A percentile compares a stretch with the other conserved stretches of the same genome.
Conservation (phyloP, 768 basidiomycete species). For the Boletus subparvulus region DNA sequence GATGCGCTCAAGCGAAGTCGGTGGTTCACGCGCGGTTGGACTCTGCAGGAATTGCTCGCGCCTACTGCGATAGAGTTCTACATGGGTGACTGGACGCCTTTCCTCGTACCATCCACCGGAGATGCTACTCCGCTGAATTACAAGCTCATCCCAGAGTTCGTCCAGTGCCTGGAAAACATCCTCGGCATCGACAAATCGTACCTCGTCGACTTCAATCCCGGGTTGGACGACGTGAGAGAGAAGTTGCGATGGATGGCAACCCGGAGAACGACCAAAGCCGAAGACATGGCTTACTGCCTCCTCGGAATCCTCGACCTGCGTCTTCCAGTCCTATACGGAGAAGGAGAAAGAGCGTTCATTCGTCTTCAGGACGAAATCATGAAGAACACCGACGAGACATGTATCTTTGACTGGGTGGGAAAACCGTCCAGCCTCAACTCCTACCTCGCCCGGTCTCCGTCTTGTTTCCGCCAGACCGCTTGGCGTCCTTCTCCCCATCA, state of each 20-base stretch:
- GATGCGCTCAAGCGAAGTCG: conserved; percentile 19
- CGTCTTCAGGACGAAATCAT: conserved; percentile 31
- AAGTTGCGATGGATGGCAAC: conserved; percentile 29
- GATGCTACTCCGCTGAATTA: conserved; percentile 13
- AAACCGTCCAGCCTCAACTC: conserved; percentile 27
- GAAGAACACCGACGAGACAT: conserved; percentile 26
- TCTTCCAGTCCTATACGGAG: conserved; percentile 31
- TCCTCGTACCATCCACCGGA: neutral
- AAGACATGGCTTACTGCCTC: conserved; percentile 33
- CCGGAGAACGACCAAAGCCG: conserved; percentile 28
- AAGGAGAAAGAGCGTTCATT: conserved; percentile 21
- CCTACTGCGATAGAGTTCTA: conserved; percentile 25
- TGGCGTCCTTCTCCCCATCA: conserved; percentile 10
- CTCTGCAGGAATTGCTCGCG: conserved; percentile 32
- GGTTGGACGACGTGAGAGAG: conserved; percentile 27
- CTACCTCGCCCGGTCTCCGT: conserved; percentile 24
- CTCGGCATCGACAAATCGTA: conserved; percentile 19
- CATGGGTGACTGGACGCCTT: conserved; percentile 27
- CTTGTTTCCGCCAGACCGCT: conserved; percentile 18
- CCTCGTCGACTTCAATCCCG: conserved; percentile 24
- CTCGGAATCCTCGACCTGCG: conserved; percentile 27
- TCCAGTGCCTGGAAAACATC: conserved; percentile 16
- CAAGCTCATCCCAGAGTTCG: conserved; percentile 23
- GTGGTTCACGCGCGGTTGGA: conserved; percentile 30
- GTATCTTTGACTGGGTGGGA: conserved; percentile 31